Evolutionary conservation across 768 basidiomycete genomes (phyloP).

Genomic region (Phlebiopsis flavidoalba): DNA sequence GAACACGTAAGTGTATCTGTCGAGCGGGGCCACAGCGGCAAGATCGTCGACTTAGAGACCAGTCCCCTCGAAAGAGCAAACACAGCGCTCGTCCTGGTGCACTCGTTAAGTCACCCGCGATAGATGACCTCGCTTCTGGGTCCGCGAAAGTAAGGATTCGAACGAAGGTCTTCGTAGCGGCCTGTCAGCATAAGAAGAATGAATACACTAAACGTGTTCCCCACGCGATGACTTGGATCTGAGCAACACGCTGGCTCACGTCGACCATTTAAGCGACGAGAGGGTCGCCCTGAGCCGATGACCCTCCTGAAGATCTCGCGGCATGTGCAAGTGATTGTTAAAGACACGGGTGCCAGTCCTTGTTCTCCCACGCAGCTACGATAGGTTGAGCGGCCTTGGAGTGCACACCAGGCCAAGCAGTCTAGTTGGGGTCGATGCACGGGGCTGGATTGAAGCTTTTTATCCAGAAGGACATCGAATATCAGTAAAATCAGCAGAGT

Average conservation of each 20-base stretch:
- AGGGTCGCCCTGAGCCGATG: constrained; percentile 48
- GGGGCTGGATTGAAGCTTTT: constrained; percentile 62
- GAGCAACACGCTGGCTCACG: constrained; percentile 42
- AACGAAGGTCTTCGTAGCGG: constrained; percentile 39
- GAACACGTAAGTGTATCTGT: constrained; percentile 57
- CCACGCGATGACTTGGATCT: constrained; percentile 47
- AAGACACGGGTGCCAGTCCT: constrained; percentile 39
- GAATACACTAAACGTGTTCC: constrained; percentile 15
- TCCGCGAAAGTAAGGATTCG: constrained; percentile 39
- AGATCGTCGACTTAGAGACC: constrained; percentile 44
- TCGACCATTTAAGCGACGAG: constrained; percentile 53
- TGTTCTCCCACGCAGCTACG: constrained; percentile 49
- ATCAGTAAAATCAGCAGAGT: too few species aligned
- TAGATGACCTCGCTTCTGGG: constrained; percentile 40
- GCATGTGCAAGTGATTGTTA: constrained; percentile 55
- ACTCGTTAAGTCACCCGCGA: constrained; percentile 64
- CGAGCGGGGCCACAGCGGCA: constrained; percentile 38
- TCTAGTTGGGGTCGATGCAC: constrained; percentile 58
- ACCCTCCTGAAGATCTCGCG: constrained; percentile 47
- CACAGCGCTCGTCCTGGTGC: constrained; percentile 44
- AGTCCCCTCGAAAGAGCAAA: constrained; percentile 39
- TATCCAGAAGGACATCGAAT: too few species aligned
- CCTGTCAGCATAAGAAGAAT: background rate
- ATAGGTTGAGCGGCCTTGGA: constrained; percentile 55
- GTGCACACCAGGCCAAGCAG: constrained; percentile 45